A percentile compares a stretch with the other conserved stretches of the same genome.
phyloP scores from a whole-genome alignment of 768 basidiomycete genomes.

The Phaeotremella skinneri region DNA sequence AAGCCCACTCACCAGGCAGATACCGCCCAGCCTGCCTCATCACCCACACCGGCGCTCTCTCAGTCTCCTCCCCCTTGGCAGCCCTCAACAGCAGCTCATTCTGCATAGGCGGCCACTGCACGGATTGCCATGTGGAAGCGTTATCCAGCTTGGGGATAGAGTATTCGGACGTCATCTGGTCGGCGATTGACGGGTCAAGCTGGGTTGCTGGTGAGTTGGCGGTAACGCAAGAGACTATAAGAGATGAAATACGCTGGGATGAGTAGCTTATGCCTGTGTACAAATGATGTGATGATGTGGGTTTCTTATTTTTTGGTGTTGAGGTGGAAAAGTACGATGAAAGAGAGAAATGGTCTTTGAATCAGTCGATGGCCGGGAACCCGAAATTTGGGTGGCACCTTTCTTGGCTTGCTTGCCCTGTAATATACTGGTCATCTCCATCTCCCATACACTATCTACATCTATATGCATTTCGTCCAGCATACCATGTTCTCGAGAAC shows the following conservation, averaged over 20 bases:
- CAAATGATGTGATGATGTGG: no score
- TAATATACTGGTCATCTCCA: not conserved
- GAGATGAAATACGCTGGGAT: not conserved
- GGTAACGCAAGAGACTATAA: no score
- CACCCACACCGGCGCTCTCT: slow-evolving; percentile 95
- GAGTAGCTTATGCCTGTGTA: not conserved
- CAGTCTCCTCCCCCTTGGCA: slow-evolving; percentile 77
- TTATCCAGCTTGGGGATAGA: slow-evolving; percentile 18
- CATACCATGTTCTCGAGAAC: no score
- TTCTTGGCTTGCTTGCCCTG: not conserved
- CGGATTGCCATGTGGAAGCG: slow-evolving; percentile 26
- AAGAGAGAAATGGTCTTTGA: not conserved
- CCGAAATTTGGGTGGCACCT: slow-evolving; percentile 1
- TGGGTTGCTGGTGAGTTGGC: not conserved
- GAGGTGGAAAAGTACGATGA: not conserved
- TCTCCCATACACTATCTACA: not conserved
- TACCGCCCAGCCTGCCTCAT: slow-evolving; percentile 97
- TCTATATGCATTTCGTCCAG: not conserved
- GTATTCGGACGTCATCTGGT: not conserved
- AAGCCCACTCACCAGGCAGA: slow-evolving; percentile 63
- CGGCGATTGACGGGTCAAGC: not conserved
- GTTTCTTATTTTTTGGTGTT: no score
- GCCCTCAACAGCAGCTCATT: slow-evolving; percentile 90
- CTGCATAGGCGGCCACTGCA: slow-evolving; percentile 56
- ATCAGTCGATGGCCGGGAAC: not conserved